phyloP scores from a whole-genome alignment of 2,329 filamentous ascomycete genomes.

The Pseudocercospora cruenta region DNA sequence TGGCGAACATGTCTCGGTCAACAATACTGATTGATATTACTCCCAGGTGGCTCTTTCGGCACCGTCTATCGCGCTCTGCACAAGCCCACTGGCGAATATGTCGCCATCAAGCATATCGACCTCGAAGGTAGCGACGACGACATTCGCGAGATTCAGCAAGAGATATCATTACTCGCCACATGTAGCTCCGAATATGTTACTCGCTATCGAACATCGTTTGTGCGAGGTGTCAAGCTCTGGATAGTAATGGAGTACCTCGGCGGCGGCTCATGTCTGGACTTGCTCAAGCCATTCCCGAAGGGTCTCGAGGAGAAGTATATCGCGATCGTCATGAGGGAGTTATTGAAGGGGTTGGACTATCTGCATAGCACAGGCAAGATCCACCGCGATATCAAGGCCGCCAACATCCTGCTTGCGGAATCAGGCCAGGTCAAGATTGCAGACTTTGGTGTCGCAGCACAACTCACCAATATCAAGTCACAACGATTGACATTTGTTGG shows the following conservation, averaged over 20 bases:
- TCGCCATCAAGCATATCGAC: conserved; percentile 98
- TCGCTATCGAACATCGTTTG: conserved; percentile 93
- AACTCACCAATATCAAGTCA: conserved; percentile 96
- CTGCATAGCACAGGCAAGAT: conserved; percentile 93
- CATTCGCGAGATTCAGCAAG: conserved; percentile 96
- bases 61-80: conserved; percentile 97
- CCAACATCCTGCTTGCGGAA: conserved; percentile 92
- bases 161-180: conserved; percentile 92
- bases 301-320: conserved; percentile 84
- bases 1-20: conserved; percentile 48
- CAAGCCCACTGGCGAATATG: conserved; percentile 83
- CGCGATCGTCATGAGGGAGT: conserved; percentile 89
- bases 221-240: conserved; percentile 97
- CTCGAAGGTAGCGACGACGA: conserved; percentile 98
- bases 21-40: conserved; percentile 9
- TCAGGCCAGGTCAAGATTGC: conserved; percentile 88
- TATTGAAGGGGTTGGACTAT: conserved; percentile 88
- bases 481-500: conserved; percentile 97
- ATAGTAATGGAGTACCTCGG: conserved; percentile 99
- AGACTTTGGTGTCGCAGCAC: conserved; percentile 95
- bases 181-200: conserved; percentile 94
- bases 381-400: conserved; percentile 96
- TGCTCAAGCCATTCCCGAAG: conserved; percentile 80
- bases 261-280: conserved; percentile 89
- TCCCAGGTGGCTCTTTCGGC: conserved; percentile 86